Percentiles rank a stretch among this genome's conserved stretches.
Conservation (phyloP, 805 yeast species). For the Nematodospora valgi region DNA sequence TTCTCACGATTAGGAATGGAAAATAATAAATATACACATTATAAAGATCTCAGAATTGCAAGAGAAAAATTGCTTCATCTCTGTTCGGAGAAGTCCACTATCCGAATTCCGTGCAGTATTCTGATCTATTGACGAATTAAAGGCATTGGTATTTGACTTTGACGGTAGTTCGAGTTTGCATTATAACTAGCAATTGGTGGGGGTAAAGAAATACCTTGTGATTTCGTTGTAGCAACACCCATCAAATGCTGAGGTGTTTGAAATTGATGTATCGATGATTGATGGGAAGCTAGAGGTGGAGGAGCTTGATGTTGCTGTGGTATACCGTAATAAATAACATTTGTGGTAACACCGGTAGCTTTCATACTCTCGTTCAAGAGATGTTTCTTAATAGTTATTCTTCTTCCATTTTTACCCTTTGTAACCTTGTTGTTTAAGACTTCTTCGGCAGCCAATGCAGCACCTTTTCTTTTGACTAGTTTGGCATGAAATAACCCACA, state of each 20-base stretch:
- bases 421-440: conserved; percentile 41
- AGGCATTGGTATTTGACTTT: conserved; percentile 1
- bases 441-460: conserved; percentile 46
- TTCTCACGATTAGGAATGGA: too few relatives aligned
- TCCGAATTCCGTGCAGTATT: background rate
- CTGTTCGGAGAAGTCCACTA: too few relatives aligned
- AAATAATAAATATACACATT: too few relatives aligned
- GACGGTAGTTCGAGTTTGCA: background rate
- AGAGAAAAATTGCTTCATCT: too few relatives aligned
- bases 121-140: conserved; percentile 5
- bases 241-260: background rate
- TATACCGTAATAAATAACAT: background rate
- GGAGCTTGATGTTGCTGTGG: conserved; percentile 1
- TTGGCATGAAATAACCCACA: conserved; percentile 80
- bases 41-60: too few relatives aligned
- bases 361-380: conserved; percentile 11
- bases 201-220: conserved; percentile 1
- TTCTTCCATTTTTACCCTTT: conserved; percentile 42
- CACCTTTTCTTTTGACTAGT: conserved; percentile 53
- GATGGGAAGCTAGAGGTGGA: background rate
- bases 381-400: conserved; percentile 34
- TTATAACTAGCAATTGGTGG: background rate
- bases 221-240: background rate
- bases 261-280: background rate
- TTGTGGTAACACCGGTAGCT: conserved; percentile 2